Percentiles rank a stretch among this genome's conserved stretches.
Conservation (phyloP, 2,329 filamentous ascomycete species). For the Botrytis byssoidea region DNA sequence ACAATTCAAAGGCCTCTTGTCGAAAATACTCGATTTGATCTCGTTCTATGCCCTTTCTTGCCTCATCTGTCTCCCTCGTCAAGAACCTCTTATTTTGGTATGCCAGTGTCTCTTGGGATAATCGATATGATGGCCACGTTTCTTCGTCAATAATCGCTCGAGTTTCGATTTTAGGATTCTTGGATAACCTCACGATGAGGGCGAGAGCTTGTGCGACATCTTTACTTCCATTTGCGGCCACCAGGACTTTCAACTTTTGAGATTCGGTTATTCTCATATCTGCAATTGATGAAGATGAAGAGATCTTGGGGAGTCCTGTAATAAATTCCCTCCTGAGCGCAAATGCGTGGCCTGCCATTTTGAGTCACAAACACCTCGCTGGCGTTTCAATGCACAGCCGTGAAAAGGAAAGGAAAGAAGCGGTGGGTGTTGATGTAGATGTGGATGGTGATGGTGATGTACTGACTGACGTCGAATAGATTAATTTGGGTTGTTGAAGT, state of each 20-base stretch:
- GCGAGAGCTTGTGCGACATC: conserved; percentile 66
- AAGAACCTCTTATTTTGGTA: conserved; percentile 54
- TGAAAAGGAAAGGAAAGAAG: not conserved
- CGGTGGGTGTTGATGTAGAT: conserved; percentile 13
- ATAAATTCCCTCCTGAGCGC: conserved; percentile 24
- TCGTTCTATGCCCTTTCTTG: conserved; percentile 33
- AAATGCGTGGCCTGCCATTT: conserved; percentile 29
- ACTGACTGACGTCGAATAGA: not conserved
- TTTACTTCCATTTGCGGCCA: conserved; percentile 63
- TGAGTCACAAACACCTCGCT: not conserved
- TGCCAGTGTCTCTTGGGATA: conserved; percentile 61
- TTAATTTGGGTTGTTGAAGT: not conserved
- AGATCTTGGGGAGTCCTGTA: conserved; percentile 27
- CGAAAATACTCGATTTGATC: conserved; percentile 49
- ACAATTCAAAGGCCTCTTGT: conserved; percentile 62
- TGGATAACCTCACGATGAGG: conserved; percentile 65
- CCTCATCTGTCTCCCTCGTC: conserved; percentile 29
- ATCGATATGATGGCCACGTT: conserved; percentile 48
- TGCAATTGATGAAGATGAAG: conserved; percentile 33
- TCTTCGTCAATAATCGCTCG: conserved; percentile 65
- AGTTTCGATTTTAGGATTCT: conserved; percentile 60
- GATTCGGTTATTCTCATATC: conserved; percentile 48
- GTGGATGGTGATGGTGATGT: not conserved
- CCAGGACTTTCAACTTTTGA: conserved; percentile 58
- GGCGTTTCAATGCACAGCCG: not conserved